Base-by-base conservation (phyloP, 495 filamentous ascomycete species). In the Choiromyces venosus region DNA sequence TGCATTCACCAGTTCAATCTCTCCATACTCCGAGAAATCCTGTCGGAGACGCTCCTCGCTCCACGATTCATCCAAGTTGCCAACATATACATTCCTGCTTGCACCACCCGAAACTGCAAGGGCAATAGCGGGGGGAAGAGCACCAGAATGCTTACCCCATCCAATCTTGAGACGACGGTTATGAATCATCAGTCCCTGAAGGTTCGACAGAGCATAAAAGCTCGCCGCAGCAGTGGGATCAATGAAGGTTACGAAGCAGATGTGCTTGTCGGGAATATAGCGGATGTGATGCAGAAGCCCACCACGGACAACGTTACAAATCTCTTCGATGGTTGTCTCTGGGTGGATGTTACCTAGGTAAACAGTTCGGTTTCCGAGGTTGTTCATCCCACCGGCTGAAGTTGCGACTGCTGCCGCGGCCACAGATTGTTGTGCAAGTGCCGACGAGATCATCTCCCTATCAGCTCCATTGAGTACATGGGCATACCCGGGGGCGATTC, bases 231-330 rank as follows among this genome's bases (percentile, higher is more conserved):
- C 95, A 25, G 96, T 99, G 42, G 95, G 95, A 83, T 99, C 95
- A 82, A 99, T 98, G 84, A 99, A 99, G 2, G 95, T 99, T 52
- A 99, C 95, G 78, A 99, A 99, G 86, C 95, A 99, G 78, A 98
- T 99, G 83, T 99, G 95, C 87, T 99, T 99, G 85, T 99, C 95
- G 37, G 95, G 96, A 78, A 99, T 99, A 84, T 97, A 99, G 70
- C 95, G 93, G 83, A 99, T 95, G 82, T 99, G 95, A 82, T 99
- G 95, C 80, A 99, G 85, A 73, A 97, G 85, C 74, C 94, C 94
- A 64, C 94, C 94, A 67, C 94, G 89, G 37, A 97, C 94, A 66
- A 97, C 94, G 79, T 97, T 97, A 85, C 94, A 97, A 82, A 97
- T 97, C 82, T 97, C 95, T 83, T 98, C 95, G 77, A 97, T 94